Evolutionary conservation across 2,329 filamentous ascomycete species (phyloP).

Genomic region (Neopestalotiopsis clavispora): DNA sequence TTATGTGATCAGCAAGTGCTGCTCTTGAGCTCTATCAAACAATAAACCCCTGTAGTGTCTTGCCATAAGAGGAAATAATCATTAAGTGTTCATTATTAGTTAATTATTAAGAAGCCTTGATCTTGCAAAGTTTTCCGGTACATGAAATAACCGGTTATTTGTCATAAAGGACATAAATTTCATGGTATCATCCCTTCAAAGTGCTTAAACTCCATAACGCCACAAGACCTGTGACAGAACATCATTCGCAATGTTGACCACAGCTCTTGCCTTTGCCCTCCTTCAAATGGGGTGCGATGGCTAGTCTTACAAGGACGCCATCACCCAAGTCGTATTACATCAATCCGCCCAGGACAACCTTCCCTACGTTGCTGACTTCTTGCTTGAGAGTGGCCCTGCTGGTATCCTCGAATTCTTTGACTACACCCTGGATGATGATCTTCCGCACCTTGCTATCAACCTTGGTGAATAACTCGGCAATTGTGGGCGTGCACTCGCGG

Average conservation of each 20-base stretch:
- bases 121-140: not conserved
- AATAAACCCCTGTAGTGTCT: not conserved
- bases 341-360: slow-evolving; percentile 86
- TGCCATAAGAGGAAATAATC: not conserved
- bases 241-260: not conserved
- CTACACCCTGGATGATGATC: slow-evolving; percentile 83
- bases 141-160: not conserved
- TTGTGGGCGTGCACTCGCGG: slow-evolving; percentile 68
- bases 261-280: not conserved
- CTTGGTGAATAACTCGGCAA: slow-evolving; percentile 89
- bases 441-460: slow-evolving; percentile 86
- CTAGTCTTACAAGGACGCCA: not conserved
- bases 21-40: not conserved
- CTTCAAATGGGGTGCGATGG: not conserved
- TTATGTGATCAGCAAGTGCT: slow-evolving; percentile 1
- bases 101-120: not conserved
- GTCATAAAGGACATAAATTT: not conserved
- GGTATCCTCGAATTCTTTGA: slow-evolving; percentile 92
- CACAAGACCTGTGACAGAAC: not conserved
- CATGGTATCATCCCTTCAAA: not conserved
- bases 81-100: not conserved
- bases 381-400: slow-evolving; percentile 76
- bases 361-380: slow-evolving; percentile 85
- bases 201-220: slow-evolving; percentile 2
- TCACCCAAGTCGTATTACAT: slow-evolving; percentile 53